A percentile compares a stretch with the other conserved stretches of the same genome.
phyloP scores from a whole-genome alignment of 768 basidiomycete genomes.

The Nidularia pulvinata region DNA sequence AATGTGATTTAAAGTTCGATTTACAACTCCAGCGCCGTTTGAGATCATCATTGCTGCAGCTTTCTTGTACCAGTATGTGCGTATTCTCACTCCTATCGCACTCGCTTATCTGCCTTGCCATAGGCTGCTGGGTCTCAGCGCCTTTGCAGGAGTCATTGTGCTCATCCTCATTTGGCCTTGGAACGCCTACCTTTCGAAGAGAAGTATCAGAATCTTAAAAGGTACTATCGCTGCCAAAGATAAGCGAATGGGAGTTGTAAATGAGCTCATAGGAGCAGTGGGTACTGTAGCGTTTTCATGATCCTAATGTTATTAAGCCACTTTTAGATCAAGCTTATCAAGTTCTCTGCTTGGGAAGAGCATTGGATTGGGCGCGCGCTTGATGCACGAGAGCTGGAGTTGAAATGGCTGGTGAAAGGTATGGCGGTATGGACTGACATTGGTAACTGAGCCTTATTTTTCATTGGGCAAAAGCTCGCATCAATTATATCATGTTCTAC shows the following conservation, averaged over 20 bases:
- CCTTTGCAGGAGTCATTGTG: constrained; percentile 77
- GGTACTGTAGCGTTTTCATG: constrained; percentile 10
- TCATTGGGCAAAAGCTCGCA: constrained; percentile 41
- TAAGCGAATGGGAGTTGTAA: constrained; percentile 76
- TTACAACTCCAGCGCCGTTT: constrained; percentile 52
- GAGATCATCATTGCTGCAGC: constrained; percentile 71
- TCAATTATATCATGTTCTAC: constrained; percentile 74
- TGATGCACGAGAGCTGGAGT: constrained; percentile 67
- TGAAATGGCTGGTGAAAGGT: constrained; percentile 80
- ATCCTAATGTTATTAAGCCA: neutral
- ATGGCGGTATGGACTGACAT: neutral
- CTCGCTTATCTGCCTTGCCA: too few relatives aligned
- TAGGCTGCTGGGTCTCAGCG: constrained; percentile 61
- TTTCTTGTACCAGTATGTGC: constrained; percentile 75
- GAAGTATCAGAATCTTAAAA: constrained; percentile 61
- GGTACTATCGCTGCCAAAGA: constrained; percentile 63
- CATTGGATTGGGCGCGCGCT: constrained; percentile 70
- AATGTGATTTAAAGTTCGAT: neutral
- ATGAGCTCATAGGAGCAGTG: constrained; percentile 73
- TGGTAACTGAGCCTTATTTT: neutral
- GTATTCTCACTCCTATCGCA: neutral
- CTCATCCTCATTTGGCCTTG: constrained; percentile 69
- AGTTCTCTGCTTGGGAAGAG: constrained; percentile 84
- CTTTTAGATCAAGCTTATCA: constrained; percentile 68
- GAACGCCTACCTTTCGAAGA: constrained; percentile 63